Base-by-base conservation (phyloP, 306 rosid species). In the Malus asiatica region DNA sequence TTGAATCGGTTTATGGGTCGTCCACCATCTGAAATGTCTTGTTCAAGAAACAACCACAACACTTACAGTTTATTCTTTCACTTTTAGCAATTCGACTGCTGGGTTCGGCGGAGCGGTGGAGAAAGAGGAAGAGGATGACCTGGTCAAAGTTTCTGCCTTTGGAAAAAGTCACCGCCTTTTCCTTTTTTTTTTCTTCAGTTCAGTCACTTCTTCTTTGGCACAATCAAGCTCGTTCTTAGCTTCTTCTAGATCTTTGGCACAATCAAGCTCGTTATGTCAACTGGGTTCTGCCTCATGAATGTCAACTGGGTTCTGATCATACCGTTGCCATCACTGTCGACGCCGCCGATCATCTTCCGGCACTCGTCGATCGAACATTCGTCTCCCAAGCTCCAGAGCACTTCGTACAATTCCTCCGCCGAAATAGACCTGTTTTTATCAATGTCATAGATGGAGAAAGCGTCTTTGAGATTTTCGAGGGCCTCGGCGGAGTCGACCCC, bases 1-100 rank as follows among this genome's bases (percentile, higher is more conserved):
- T 76, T 76, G 83, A 74, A 81, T 95, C 88, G 48, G 99, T 88
- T 8, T 77, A 87, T 2, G 92, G 89, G 66, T 95, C 97, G 72
- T 92, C 99, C 80, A 95, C 99, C 96, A 92, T 87, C 68, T 92
- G 92, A 67, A 77, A 95, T 0, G 90, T 90, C 81, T 95, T 95
- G 84, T 76, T 95, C 18, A 95, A 88, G 73, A 95, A 95, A 74
- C n/a, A 2, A 58, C 55, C 13, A 62, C 40, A 32, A 32, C 68
- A 32, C 66, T 80, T 4, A 8, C 40, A 5, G 25, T 78, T 46
- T 88, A 94, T 30, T 88, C 83, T 81, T 93, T 89, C 3, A 90
- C 42, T 3, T 42, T 69, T 58, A 66, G 77, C 38, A 48, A 33
- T 14, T 35, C 78, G 6, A 57, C 16, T 5, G 12, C 81, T 22